Conservation (phyloP, 169 alveolate genomes). For the Plasmodium gonderi region DNA sequence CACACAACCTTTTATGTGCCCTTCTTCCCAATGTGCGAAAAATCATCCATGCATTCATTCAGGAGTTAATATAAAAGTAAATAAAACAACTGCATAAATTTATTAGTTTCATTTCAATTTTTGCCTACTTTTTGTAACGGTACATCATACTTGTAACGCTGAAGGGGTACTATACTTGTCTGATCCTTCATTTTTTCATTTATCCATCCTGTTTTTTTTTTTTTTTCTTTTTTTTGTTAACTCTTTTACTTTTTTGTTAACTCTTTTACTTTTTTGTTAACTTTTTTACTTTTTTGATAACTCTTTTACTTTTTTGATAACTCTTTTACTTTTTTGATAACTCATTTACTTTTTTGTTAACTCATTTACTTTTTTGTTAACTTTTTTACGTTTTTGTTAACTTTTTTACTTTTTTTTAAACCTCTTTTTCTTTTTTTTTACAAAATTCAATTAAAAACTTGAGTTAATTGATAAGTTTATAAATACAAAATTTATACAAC, state of each 20-base stretch:
- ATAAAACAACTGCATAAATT: not conserved
- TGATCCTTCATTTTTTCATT: no score
- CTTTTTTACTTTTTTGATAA: not conserved
- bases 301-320: no score
- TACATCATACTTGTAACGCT: no score
- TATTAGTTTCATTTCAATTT: not conserved
- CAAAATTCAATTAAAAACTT: not conserved
- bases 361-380: no score
- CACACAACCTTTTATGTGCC: no score
- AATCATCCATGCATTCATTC: conserved; percentile 1
- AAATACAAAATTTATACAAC: not conserved
- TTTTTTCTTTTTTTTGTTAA: not conserved
- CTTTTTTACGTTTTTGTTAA: no score
- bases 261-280: not conserved
- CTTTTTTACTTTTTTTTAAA: no score
- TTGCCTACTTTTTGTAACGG: no score
- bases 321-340: no score
- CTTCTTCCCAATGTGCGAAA: no score
- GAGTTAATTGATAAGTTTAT: not conserved
- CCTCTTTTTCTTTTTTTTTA: not conserved
- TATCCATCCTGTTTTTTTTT: no score
- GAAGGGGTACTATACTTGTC: not conserved
- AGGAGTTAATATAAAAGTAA: not conserved
- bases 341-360: no score
- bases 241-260: not conserved